A percentile compares a stretch with the other conserved stretches of the same genome.
Evolutionary conservation across 2,329 filamentous ascomycete species (phyloP).

Genomic region (Malbranchea zuffiana): DNA sequence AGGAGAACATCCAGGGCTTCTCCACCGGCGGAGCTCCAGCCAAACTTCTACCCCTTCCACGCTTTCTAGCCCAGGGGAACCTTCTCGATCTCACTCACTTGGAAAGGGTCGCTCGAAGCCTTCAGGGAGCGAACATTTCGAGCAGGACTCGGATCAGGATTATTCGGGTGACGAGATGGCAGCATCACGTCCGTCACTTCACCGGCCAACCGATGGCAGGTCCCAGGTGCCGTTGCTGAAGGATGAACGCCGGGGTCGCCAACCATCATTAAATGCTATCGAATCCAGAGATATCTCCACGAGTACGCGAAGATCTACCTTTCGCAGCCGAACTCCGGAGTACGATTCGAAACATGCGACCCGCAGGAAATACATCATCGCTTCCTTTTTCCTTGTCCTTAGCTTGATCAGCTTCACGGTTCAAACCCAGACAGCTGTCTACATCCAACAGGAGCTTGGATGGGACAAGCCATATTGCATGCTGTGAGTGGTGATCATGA

Average conservation of each 20-base stretch:
- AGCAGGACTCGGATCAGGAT: constrained; percentile 24
- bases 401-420: constrained; percentile 81
- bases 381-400: constrained; percentile 68
- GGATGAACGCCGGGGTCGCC: constrained; percentile 32
- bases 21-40: no score
- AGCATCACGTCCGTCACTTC: constrained; percentile 37
- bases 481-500: constrained; percentile 51
- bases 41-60: no score
- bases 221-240: constrained; percentile 46
- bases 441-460: constrained; percentile 81
- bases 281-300: constrained; percentile 29
- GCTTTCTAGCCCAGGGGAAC: no score
- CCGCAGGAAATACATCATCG: constrained; percentile 74
- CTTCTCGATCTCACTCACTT: no score
- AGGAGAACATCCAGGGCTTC: no score
- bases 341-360: constrained; percentile 54
- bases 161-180: constrained; percentile 37
- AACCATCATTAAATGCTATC: constrained; percentile 24
- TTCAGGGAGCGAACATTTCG: no score
- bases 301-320: constrained; percentile 50
- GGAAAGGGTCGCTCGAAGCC: no score
- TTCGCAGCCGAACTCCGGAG: constrained; percentile 69
- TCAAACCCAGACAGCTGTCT: constrained; percentile 90
- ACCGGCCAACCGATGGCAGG: constrained; percentile 39
- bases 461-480: constrained; percentile 99